Evolutionary conservation across 2,329 filamentous ascomycete genomes (phyloP).

Genomic region (Fusarium torulosum): DNA sequence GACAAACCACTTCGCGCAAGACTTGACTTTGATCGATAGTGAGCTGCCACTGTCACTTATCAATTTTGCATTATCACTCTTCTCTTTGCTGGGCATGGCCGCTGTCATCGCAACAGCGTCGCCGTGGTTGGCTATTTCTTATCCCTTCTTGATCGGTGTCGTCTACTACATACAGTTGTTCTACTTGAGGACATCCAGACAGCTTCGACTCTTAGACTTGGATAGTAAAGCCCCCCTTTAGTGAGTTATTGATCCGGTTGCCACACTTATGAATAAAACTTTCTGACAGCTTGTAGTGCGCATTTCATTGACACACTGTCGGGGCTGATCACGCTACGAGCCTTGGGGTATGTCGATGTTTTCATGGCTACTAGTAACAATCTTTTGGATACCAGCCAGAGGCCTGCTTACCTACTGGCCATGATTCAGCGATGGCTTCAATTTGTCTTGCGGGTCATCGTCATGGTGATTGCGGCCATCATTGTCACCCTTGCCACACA

Average conservation of each 20-base stretch:
- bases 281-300: conserved; percentile 25
- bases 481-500: conserved; percentile 62
- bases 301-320: conserved; percentile 68
- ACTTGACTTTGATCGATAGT: conserved; percentile 54
- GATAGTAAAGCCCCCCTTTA: conserved; percentile 70
- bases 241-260: conserved; percentile 18
- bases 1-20: conserved; percentile 55
- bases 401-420: conserved; percentile 47
- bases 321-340: conserved; percentile 66
- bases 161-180: conserved; percentile 66
- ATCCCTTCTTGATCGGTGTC: conserved; percentile 60
- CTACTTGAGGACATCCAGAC: conserved; percentile 70
- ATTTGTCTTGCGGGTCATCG: conserved; percentile 62
- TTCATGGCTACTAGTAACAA: conserved; percentile 44
- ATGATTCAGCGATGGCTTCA: conserved; percentile 68
- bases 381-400: conserved; percentile 67
- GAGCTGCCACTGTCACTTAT: conserved; percentile 51
- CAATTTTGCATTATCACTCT: conserved; percentile 16
- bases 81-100: conserved; percentile 8
- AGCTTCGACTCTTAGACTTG: conserved; percentile 69
- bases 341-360: conserved; percentile 56
- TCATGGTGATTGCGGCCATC: conserved; percentile 61
- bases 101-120: conserved; percentile 51
- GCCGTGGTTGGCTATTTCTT: conserved; percentile 60
- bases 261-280: too few relatives aligned